Conservation (phyloP, 805 yeast species). For the Kluyveromyces aestuarii region DNA sequence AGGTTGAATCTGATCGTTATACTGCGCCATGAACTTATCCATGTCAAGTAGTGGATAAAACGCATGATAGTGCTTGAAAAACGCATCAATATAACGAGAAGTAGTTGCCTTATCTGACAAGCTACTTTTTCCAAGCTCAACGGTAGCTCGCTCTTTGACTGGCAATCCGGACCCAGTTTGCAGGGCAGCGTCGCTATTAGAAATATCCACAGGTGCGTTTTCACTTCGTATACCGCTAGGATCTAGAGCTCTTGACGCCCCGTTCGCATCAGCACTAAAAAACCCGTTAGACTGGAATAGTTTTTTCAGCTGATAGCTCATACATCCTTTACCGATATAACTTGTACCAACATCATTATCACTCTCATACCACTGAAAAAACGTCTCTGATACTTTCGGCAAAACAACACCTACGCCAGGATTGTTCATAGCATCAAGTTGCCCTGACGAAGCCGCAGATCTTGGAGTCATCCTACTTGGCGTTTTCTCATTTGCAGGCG, state of each 20-base stretch:
- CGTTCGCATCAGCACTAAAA: not conserved
- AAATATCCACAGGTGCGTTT: too few species aligned
- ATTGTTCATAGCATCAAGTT: not conserved
- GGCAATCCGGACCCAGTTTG: not conserved
- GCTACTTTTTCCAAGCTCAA: not conserved
- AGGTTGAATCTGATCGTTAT: slow-evolving; percentile 33
- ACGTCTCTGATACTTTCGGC: slow-evolving; percentile 5
- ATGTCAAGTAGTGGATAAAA: slow-evolving; percentile 54
- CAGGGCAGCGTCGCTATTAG: slow-evolving; percentile 22
- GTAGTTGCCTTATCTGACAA: slow-evolving; percentile 11
- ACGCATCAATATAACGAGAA: slow-evolving; percentile 35
- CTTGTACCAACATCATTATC: not conserved
- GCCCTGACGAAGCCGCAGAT: not conserved
- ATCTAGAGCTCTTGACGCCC: not conserved
- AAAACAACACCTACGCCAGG: not conserved
- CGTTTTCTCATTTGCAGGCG: not conserved
- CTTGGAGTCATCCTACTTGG: not conserved
- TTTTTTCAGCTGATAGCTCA: not conserved
- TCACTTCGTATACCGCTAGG: not conserved
- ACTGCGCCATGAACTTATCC: slow-evolving; percentile 40
- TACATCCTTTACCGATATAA: slow-evolving; percentile 1
- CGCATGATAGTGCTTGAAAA: slow-evolving; percentile 50
- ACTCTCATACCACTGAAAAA: slow-evolving; percentile 1
- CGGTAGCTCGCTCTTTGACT: slow-evolving; percentile 3
- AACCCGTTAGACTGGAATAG: not conserved